Percentiles rank a stretch among this genome's conserved stretches.
Evolutionary conservation across 2,329 filamentous ascomycete species (phyloP).

Genomic region (Diplocarpon mali): DNA sequence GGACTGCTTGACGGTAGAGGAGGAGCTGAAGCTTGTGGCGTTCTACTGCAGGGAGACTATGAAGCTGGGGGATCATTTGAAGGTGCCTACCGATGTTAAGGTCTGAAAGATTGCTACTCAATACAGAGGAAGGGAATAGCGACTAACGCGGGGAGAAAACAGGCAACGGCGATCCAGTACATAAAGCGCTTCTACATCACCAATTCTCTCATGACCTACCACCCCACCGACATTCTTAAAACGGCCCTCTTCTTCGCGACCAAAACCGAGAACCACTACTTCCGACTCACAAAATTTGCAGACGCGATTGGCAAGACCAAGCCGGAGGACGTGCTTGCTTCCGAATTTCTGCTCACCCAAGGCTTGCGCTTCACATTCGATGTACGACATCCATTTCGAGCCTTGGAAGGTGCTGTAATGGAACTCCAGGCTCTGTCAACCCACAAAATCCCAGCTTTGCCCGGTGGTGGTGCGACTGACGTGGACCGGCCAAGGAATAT

Average conservation of each 20-base stretch:
- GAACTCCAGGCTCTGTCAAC: constrained; percentile 62
- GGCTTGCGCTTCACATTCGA: constrained; percentile 90
- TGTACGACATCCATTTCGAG: constrained; percentile 80
- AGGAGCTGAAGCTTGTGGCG: constrained; percentile 71
- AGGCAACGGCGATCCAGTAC: constrained; percentile 41
- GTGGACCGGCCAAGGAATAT: constrained; percentile 13
- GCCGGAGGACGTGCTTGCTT: constrained; percentile 73
- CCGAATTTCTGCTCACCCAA: constrained; percentile 88
- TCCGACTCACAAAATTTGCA: constrained; percentile 47
- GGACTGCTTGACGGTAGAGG: constrained; percentile 72
- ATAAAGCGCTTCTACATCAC: constrained; percentile 91
- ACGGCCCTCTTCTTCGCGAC: constrained; percentile 87
- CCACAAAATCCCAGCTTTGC: constrained; percentile 24
- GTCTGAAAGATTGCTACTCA: constrained; percentile 24
- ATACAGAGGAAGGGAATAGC: too few relatives aligned
- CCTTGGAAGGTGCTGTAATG: constrained; percentile 75
- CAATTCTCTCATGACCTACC: constrained; percentile 94
- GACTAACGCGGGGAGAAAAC: not conserved
- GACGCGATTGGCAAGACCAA: constrained; percentile 60
- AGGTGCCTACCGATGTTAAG: constrained; percentile 48
- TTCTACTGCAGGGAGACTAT: constrained; percentile 60
- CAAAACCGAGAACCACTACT: constrained; percentile 79
- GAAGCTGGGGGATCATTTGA: constrained; percentile 47
- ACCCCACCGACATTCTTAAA: constrained; percentile 78
- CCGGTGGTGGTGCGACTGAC: constrained; percentile 3